Base-by-base conservation (phyloP, 148 eudicot genomes). In the Camellia lanceoleosa region DNA sequence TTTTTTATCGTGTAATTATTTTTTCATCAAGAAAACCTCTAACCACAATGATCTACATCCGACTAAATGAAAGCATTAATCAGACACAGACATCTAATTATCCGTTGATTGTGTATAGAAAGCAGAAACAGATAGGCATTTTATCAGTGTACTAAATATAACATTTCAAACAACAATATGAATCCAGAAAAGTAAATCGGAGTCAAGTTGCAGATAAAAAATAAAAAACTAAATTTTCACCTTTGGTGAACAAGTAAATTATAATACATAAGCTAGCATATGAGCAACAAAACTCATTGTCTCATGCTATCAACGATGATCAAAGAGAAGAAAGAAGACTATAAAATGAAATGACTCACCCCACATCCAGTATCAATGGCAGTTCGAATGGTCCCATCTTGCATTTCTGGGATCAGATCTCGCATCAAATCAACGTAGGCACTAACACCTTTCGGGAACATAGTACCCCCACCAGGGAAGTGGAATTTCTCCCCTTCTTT, bases 351-450 rank as follows among this genome's bases (percentile, higher is more conserved):
- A 41, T 55, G 30, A 90, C 98, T 91, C 76, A 96, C 99, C 90
- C 99, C 99, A 84, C 99, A 96, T 0, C 99, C 99, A 75, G 99
- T 96, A 75, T 96, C 99, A 69, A 96, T 90, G 71, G 99, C 99
- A 74, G 99, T 96, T 71, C 99, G 87, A 76, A 96, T 75, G 58
- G 98, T 89, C 41, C 99, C 97, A n/a, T 92, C 97, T 82, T 90
- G 89, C 94, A 96, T 90, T 80, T 84, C 90, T 9, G 98, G 99
- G 75, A 96, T 92, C 68, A 96, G 81, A 81, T 92, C 87, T 59
- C 83, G 87, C 97, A 93, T 96, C 62, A 90, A 82, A 90, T 96
- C 97, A 10, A 94, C 93, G 56, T 96, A 96, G 23, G 80, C 84
- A 76, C 90, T 75, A 63, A 94, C 99, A 64, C 99, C 99, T 62